Percentiles rank a stretch among this genome's conserved stretches.
These are phyloP conservation scores for Xanthoconium separans DNA, from an alignment of 1,284 basidiomycete genomes.

Conservation along the genomic window DNA sequence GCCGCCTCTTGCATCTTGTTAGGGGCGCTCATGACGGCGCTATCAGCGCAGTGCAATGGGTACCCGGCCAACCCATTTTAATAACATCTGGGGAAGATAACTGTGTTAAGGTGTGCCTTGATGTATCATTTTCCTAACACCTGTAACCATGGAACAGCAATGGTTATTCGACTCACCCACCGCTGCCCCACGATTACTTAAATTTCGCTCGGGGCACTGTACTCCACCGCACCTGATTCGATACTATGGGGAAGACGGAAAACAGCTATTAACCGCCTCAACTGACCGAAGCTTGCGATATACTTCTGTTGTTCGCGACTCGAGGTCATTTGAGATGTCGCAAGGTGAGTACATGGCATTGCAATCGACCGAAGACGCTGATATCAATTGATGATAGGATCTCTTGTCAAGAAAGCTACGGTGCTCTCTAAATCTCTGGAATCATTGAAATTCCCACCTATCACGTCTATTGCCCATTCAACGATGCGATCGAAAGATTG, in stretches of 20 bases:
- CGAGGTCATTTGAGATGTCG: constrained; percentile 90
- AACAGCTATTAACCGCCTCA: constrained; percentile 87
- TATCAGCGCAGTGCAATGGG: constrained; percentile 82
- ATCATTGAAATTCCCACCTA: constrained; percentile 79
- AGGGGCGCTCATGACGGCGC: constrained; percentile 85
- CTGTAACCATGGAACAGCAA: constrained; percentile 59
- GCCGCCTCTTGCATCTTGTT: constrained; percentile 78
- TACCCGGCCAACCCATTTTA: constrained; percentile 86
- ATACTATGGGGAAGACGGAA: constrained; percentile 96
- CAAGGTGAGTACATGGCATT: constrained; percentile 61
- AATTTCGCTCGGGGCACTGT: constrained; percentile 91
- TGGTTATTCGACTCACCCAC: constrained; percentile 96
- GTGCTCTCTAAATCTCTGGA: constrained; percentile 77
- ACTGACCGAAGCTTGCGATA: constrained; percentile 86
- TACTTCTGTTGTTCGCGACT: constrained; percentile 92
- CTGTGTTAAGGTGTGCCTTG: constrained; percentile 73
- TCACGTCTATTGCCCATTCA: constrained; percentile 79
- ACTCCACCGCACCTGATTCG: constrained; percentile 89
- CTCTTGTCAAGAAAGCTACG: constrained; percentile 83
- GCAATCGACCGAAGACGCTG: neutral
- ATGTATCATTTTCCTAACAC: neutral
- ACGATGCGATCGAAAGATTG: constrained; percentile 88
- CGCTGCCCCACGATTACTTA: constrained; percentile 82
- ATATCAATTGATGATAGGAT: constrained; percentile 46
- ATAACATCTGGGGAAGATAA: constrained; percentile 91